A percentile compares a stretch with the other conserved stretches of the same genome.
Evolutionary conservation across 2,329 filamentous ascomycete species (phyloP).

Genomic region (Alternaria sp.): DNA sequence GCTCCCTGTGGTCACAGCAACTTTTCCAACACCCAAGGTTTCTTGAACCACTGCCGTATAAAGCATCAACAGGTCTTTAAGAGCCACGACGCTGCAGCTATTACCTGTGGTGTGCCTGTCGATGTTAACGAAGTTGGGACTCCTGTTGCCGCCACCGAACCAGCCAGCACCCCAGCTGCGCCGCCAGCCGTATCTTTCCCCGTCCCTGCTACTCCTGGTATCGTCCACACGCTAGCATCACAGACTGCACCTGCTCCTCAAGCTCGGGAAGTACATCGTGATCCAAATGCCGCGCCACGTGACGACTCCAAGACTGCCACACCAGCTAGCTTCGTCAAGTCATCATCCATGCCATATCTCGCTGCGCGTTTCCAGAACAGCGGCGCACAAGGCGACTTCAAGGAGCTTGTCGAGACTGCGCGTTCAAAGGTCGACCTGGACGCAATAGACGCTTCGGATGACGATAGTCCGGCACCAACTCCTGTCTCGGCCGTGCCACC

Average conservation of each 20-base stretch:
- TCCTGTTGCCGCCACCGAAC: slow-evolving; percentile 46
- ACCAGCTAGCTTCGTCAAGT: slow-evolving; percentile 45
- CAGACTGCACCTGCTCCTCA: slow-evolving; percentile 35
- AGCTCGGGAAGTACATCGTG: slow-evolving; percentile 46
- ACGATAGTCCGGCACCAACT: slow-evolving; percentile 45
- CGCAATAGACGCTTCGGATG: slow-evolving; percentile 48
- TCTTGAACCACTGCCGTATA: slow-evolving; percentile 98
- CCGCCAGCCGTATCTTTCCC: slow-evolving; percentile 44
- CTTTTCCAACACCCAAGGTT: slow-evolving; percentile 97
- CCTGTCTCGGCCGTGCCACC: slow-evolving; percentile 38
- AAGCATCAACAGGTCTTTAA: slow-evolving; percentile 93
- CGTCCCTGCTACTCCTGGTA: slow-evolving; percentile 38
- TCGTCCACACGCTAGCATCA: slow-evolving; percentile 48
- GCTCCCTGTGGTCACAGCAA: slow-evolving; percentile 85
- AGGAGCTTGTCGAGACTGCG: slow-evolving; percentile 48
- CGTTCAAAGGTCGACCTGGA: slow-evolving; percentile 49
- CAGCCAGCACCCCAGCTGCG: slow-evolving; percentile 35
- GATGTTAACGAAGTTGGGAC: slow-evolving; percentile 68
- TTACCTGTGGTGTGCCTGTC: slow-evolving; percentile 84
- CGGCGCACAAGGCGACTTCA: slow-evolving; percentile 53
- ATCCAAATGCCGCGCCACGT: slow-evolving; percentile 32
- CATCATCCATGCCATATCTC: slow-evolving; percentile 55
- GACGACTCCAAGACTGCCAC: slow-evolving; percentile 24
- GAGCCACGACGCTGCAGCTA: slow-evolving; percentile 92
- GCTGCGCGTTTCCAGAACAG: slow-evolving; percentile 52